These are phyloP conservation scores for Phlebopus sp. DNA, from an alignment of 1,284 basidiomycete species.

Conservation along the genomic window DNA sequence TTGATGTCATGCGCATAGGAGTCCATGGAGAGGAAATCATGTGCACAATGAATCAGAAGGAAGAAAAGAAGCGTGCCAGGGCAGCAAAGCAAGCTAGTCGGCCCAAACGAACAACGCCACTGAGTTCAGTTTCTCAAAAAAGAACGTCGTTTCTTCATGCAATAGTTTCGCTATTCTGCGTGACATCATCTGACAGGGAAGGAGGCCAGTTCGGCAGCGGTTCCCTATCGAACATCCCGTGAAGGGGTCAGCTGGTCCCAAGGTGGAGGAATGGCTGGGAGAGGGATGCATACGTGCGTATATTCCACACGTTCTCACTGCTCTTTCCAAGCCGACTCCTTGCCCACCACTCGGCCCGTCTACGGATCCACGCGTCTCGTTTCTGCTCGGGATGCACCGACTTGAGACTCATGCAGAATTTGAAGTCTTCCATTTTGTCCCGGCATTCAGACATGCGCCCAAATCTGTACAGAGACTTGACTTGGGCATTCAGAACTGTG, in stretches of 20 bases:
- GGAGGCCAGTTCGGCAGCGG: slow-evolving; percentile 29
- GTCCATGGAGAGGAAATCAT: too few species aligned
- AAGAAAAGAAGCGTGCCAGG: too few species aligned
- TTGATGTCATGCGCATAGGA: too few species aligned
- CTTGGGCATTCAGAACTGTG: slow-evolving; percentile 76
- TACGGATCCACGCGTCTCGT: slow-evolving; percentile 79
- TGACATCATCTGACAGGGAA: slow-evolving; percentile 18
- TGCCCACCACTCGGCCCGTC: slow-evolving; percentile 92
- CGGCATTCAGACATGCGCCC: slow-evolving; percentile 78
- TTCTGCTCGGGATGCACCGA: slow-evolving; percentile 73
- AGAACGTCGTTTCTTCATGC: slow-evolving; percentile 10
- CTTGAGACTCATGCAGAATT: slow-evolving; percentile 90
- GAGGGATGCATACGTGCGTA: slow-evolving; percentile 55
- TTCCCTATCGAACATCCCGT: slow-evolving; percentile 14
- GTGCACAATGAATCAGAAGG: too few species aligned
- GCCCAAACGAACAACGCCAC: too few species aligned
- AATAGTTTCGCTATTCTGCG: slow-evolving; percentile 24
- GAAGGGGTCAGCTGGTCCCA: background rate
- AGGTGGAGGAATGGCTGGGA: background rate
- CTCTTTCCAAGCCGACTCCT: slow-evolving; percentile 68
- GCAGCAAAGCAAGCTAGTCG: too few species aligned
- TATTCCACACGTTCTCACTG: slow-evolving; percentile 93
- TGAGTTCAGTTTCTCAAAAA: background rate
- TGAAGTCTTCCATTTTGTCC: slow-evolving; percentile 88
- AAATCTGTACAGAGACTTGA: slow-evolving; percentile 84